Evolutionary conservation across 2,329 filamentous ascomycete genomes (phyloP), one percentile per base, ranked within the genome.

Genomic region (Penicillium sp.): DNA sequence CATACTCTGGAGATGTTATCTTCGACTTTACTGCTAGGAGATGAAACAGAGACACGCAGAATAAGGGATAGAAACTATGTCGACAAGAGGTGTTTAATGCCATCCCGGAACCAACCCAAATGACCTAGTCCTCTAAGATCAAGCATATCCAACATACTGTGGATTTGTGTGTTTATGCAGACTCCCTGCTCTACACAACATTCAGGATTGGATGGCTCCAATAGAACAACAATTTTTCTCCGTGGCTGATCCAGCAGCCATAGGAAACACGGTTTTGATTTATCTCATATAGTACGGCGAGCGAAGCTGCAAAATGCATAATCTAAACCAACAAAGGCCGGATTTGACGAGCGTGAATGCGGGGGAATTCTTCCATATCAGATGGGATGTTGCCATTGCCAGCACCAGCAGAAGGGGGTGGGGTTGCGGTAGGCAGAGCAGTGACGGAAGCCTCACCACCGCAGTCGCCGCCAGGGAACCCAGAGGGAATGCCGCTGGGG

Each of bases 291-390:
- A n/a, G n/a, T 32, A 46, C 46, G 56, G 35, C 45, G 42, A 46
- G 11, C 9, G 40, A 47, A 48, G 19, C 47, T 51, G 29, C 14
- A 41, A 54, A 51, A 27, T 23, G 39, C 44, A 53, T 32, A 18
- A 29, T 56, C 51, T 63, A 68, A 9, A 49, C 50, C 44, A 53
- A 35, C 39, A 64, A 41, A 35, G 58, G 61, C 8, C 51, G 61
- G 41, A 67, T 57, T 43, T 69, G 66, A 57, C 66, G 66, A 35
- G 65, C 61, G 32, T 67, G 67, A 13, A 57, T 35, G 32, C 66
- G 66, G 34, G 61, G 49, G 46, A 64, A 59, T 36, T 45, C 40
- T 2, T 50, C 36, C 36, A 53, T 34, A 16, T 27, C 23, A 34
- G 51, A 48, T 10, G 19, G 6, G 2, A 27, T 41, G 19, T 51